Evolutionary conservation across 129 eudicot genomes (phyloP), one percentile per base, ranked within the genome.

Genomic region (Smallanthus sonchifolius): DNA sequence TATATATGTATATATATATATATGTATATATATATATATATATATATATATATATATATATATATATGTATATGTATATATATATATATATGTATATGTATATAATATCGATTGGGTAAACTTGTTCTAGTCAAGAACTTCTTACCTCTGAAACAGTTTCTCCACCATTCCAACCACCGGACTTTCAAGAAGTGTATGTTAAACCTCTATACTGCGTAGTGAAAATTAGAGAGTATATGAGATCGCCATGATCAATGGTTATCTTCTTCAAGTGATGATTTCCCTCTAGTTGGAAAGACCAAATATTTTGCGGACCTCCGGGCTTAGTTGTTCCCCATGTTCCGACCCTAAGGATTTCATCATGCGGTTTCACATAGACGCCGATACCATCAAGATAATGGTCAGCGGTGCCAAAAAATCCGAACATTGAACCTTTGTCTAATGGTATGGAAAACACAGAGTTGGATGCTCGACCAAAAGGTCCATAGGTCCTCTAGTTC

Each of bases 251-350:
- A 9, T 65, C 52, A 16, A 75, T 20, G 47, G 65, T 47, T 49
- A 75, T 75, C 76, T 72, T 57, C 55, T 56, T 42, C 76, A 72
- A 38, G 35, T 72, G 67, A 72, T 72, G 67, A 39, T 59, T 59
- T 59, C 11, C 11, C 39, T 30, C 38, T 10, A 28, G 65, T 30
- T 59, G 37, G 39, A 59, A 30, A 4, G 15, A 4, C 65, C 65
- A 59, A 2, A 19, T 20, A 55, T 55, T 55, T 55, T 7, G 4
- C 5, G 35, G 62, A 55, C 13, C 5, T 19, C 35, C 62, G 14
- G 28, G 30, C 0, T 2, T 1, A 4, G 10, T 6, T 55, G 4
- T 55, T 20, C 62, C 62, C 62, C 62, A 55, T 19, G 13, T 55
- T 55, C 62, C 62, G 35, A 55, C 4, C 14, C 35, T 55, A 4